phyloP scores from a whole-genome alignment of 495 filamentous ascomycete species.

The Tuber microsphaerosporum region DNA sequence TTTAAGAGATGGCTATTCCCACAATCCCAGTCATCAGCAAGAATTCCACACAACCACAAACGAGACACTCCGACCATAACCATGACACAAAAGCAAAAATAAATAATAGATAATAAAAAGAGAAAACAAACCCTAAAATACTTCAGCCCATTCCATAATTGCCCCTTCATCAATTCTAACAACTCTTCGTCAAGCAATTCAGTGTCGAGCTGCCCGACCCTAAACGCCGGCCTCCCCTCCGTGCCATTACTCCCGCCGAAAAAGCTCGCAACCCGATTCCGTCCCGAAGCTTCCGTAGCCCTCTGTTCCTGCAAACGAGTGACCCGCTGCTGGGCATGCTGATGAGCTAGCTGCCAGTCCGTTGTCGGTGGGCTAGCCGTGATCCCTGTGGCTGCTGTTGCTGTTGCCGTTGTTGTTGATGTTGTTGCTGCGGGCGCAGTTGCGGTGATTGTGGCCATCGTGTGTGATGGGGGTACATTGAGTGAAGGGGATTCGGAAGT shows the following conservation, averaged over 20 bases:
- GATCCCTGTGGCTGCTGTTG: conserved; percentile 15
- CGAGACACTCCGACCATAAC: conserved; percentile 10
- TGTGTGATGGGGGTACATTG: conserved; percentile 36
- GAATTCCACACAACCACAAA: not conserved
- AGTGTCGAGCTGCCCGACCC: conserved; percentile 94
- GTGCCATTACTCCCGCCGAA: conserved; percentile 61
- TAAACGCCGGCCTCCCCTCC: conserved; percentile 74
- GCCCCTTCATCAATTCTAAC: conserved; percentile 70
- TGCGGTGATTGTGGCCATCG: conserved; percentile 25
- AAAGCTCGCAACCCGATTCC: conserved; percentile 21
- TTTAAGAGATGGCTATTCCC: conserved; percentile 43
- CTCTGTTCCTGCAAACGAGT: conserved; percentile 26
- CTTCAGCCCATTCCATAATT: conserved; percentile 82
- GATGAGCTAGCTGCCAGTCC: conserved; percentile 40
- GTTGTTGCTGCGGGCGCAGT: conserved; percentile 10
- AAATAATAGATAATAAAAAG: conserved; percentile 7
- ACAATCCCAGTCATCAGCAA: conserved; percentile 6
- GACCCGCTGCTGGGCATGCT: conserved; percentile 38
- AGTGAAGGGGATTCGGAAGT: conserved; percentile 7
- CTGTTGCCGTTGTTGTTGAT: conserved; percentile 17
- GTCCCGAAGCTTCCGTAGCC: conserved; percentile 17
- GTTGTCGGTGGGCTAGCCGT: conserved; percentile 17
- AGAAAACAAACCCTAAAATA: conserved; percentile 63
- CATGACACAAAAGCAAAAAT: conserved; percentile 2
- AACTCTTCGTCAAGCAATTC: conserved; percentile 94